Conservation (phyloP, 2,329 filamentous ascomycete species). For the Fusarium sp. region DNA sequence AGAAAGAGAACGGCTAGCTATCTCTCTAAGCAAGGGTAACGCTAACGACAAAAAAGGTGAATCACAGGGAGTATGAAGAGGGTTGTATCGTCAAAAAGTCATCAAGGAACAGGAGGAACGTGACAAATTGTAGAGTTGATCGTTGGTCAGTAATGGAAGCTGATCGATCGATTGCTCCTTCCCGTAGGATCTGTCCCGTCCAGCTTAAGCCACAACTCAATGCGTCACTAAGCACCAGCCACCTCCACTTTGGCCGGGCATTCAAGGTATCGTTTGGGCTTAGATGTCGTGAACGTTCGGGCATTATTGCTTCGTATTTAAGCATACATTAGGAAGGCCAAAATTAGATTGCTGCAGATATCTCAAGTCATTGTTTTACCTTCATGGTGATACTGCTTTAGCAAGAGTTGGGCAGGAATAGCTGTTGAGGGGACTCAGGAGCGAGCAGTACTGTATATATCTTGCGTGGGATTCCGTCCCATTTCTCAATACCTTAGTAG, state of each 20-base stretch:
- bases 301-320: not conserved
- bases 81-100: constrained; percentile 5
- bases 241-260: constrained; percentile 32
- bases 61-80: not conserved
- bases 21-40: constrained; percentile 11
- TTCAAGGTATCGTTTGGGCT: not conserved
- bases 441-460: not conserved
- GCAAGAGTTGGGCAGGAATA: not conserved
- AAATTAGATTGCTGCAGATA: not conserved
- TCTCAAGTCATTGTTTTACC: not conserved
- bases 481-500: not conserved
- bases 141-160: constrained; percentile 45
- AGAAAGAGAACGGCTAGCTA: constrained; percentile 23
- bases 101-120: not conserved
- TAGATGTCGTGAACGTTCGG: not conserved
- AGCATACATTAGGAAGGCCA: not conserved
- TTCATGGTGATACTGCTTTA: not conserved
- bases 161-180: constrained; percentile 32
- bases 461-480: not conserved
- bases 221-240: constrained; percentile 40
- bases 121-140: constrained; percentile 19
- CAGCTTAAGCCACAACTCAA: constrained; percentile 38
- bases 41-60: constrained; percentile 3
- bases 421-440: not conserved
- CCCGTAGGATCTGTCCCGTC: not conserved